Evolutionary conservation across 306 rosid species (phyloP).

Genomic region (Sphenostylis stenocarpa): DNA sequence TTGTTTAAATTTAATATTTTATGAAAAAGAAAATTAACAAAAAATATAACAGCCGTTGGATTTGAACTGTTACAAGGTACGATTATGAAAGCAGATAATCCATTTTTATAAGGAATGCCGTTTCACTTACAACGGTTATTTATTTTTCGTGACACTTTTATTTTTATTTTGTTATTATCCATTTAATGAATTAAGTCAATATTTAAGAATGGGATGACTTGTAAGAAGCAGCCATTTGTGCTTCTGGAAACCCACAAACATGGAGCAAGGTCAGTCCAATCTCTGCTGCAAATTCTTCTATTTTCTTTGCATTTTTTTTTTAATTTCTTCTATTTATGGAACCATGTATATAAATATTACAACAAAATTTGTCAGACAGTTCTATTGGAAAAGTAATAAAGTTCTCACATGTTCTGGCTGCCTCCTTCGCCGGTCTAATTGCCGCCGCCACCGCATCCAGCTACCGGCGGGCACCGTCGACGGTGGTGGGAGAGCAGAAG

Average conservation of each 20-base stretch:
- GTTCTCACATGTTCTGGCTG: constrained; percentile 42
- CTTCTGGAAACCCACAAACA: not conserved
- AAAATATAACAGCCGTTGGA: not conserved
- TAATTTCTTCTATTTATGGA: not conserved
- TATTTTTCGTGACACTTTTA: no score
- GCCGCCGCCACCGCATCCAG: constrained; percentile 30
- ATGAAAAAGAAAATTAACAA: not conserved
- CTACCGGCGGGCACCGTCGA: constrained; percentile 24
- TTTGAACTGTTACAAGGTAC: not conserved
- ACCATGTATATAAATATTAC: no score
- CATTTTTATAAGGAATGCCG: no score
- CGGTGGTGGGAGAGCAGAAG: constrained; percentile 1
- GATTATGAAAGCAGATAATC: no score
- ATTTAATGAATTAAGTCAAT: not conserved
- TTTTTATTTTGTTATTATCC: no score
- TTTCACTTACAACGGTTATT: no score
- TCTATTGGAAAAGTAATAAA: constrained; percentile 31
- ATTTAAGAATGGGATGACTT: not conserved
- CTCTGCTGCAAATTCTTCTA: not conserved
- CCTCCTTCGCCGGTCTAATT: constrained; percentile 47
- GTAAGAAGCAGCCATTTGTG: not conserved
- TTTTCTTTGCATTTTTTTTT: not conserved
- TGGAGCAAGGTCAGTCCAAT: constrained; percentile 1
- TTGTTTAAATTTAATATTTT: no score
- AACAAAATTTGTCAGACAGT: constrained; percentile 35